A percentile compares a stretch with the other conserved stretches of the same genome.
Conservation (phyloP, 1,284 basidiomycete genomes). For the Ceratobasidium sp. region DNA sequence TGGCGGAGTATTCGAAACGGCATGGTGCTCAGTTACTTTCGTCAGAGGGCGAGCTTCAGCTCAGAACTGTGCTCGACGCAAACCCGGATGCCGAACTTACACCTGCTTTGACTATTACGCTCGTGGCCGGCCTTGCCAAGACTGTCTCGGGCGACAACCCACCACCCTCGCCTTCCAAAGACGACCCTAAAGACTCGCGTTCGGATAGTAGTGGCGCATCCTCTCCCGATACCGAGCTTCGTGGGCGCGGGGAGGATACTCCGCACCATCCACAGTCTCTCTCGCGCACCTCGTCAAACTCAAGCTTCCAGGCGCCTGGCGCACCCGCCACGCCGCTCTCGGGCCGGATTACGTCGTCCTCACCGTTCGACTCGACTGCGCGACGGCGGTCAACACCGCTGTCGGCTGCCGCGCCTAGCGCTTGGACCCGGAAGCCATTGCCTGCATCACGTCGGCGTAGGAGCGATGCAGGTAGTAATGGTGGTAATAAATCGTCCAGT, state of each 20-base stretch:
- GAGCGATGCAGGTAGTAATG: constrained; percentile 70
- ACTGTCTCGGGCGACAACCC: constrained; percentile 24
- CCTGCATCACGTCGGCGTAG: constrained; percentile 63
- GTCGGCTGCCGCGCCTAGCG: constrained; percentile 68
- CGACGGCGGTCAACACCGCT: constrained; percentile 71
- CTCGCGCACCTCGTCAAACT: constrained; percentile 30
- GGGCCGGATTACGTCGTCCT: constrained; percentile 53
- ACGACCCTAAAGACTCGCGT: constrained; percentile 55
- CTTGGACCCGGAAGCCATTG: constrained; percentile 68
- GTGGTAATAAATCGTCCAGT: constrained; percentile 49
- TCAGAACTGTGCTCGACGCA: constrained; percentile 64
- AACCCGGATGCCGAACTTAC: constrained; percentile 75
- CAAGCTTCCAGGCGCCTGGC: constrained; percentile 51
- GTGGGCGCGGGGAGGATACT: constrained; percentile 58
- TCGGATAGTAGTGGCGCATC: constrained; percentile 48
- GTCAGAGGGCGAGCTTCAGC: constrained; percentile 66
- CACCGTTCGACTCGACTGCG: constrained; percentile 71
- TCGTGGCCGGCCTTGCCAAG: constrained; percentile 65
- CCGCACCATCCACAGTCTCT: constrained; percentile 55
- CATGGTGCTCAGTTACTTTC: constrained; percentile 69
- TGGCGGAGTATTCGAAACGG: constrained; percentile 67
- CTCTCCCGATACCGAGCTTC: constrained; percentile 55
- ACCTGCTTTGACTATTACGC: constrained; percentile 69
- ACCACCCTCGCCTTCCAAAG: constrained; percentile 59
- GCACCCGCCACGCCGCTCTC: constrained; percentile 61